Evolutionary conservation across 192 early-diverging fungal genomes (phyloP), one percentile per base, ranked within the genome.

Genomic region (Allomyces macrogynus): DNA sequence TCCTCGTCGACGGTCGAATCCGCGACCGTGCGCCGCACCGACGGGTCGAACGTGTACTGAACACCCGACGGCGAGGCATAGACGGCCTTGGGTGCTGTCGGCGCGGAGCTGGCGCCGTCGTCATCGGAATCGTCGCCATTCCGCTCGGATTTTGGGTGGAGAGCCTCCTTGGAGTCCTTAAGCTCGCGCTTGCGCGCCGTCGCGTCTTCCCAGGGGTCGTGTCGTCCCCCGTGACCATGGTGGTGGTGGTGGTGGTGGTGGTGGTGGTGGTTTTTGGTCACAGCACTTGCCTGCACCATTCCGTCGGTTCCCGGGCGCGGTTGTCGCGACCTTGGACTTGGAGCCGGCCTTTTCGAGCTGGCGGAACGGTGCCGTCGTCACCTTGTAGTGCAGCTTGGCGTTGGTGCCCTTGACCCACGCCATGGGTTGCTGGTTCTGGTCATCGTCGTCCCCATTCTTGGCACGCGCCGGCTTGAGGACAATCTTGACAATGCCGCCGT

Each of bases 371-470:
- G 49, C 49, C 12, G 49, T 57, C 16, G 49, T n/a, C 49, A 57
- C 74, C 16, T 61, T 69, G 67, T 72, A 81, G 69, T 81, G 78
- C 63, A 81, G 77, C 16, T 66, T 68, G 12, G 80, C 80, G 44
- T 79, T 79, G 10, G 69, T 66, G 16, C 80, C 80, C 43, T 73
- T 71, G 11, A 64, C 27, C 77, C 77, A 81, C 14, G 63, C 64
- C 20, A 40, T 0, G 8, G 32, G 4, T 40, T 40, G 32, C 32
- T 40, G 32, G 7, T 40, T 40, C 5, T 24, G 23, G 16, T 16
- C 26, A 65, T 14, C 20, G 49, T n/a, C 49, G 49, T 40, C n/a
- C n/a, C n/a, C 32, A 8, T 40, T 40, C 32, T 40, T 20, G 49
- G 16, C 16, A 1, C 12, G 49, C 2, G 49, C 49, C 49, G 49